These are phyloP conservation scores for Fusarium tjaetaba DNA, from an alignment of 2,329 filamentous ascomycete genomes.

Conservation along the genomic window DNA sequence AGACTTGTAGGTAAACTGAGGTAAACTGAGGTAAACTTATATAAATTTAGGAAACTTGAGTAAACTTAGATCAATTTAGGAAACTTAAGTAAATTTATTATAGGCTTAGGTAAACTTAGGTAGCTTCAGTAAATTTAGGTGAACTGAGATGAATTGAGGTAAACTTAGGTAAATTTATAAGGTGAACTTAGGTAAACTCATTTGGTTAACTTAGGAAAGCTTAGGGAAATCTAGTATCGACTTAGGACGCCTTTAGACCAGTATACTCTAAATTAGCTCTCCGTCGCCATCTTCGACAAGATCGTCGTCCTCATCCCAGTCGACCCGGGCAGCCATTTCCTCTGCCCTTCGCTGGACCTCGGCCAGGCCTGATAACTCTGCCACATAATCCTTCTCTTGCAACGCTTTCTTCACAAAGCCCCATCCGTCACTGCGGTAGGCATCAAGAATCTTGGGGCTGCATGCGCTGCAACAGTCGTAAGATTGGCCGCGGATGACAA, in stretches of 20 bases:
- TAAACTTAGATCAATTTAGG: background rate
- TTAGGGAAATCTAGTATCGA: background rate
- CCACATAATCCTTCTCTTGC: conserved; percentile 79
- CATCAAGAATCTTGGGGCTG: conserved; percentile 73
- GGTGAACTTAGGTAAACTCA: background rate
- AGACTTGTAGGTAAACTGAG: background rate
- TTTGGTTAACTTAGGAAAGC: background rate
- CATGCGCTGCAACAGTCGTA: conserved; percentile 87
- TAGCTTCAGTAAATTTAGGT: too few relatives aligned
- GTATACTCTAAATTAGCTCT: conserved; percentile 23
- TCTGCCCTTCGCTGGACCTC: conserved; percentile 74
- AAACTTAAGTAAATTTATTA: background rate
- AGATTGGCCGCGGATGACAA: conserved; percentile 76
- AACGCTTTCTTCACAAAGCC: conserved; percentile 79
- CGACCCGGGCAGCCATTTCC: conserved; percentile 61
- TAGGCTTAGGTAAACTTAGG: background rate
- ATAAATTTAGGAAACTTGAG: too few relatives aligned
- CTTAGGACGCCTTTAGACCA: background rate
- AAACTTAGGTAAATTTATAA: background rate
- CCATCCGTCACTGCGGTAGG: conserved; percentile 77
- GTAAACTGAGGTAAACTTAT: background rate
- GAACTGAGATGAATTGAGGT: background rate
- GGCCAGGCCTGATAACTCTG: conserved; percentile 77
- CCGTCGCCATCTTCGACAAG: conserved; percentile 39
- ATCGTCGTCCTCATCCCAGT: conserved; percentile 67